These are phyloP conservation scores for Ampelomyces quisqualis DNA, from an alignment of 2,329 filamentous ascomycete species.

Conservation along the genomic window DNA sequence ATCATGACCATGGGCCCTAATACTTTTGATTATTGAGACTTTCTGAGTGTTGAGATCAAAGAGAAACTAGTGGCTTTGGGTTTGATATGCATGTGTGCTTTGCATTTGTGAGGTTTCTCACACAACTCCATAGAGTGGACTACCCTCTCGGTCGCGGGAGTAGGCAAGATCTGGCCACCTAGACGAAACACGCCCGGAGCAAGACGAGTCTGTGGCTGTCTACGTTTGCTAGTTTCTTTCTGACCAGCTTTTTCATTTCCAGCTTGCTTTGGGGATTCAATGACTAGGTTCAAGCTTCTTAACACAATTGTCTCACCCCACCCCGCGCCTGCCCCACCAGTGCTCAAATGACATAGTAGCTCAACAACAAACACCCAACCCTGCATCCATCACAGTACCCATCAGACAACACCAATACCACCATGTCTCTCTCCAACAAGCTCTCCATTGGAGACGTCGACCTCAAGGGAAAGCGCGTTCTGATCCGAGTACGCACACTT, in stretches of 20 bases:
- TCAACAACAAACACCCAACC: slow-evolving; percentile 26
- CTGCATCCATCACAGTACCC: slow-evolving; percentile 18
- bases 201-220: slow-evolving; percentile 3
- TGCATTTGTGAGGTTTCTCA: too few species aligned
- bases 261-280: slow-evolving; percentile 30
- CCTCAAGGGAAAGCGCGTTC: slow-evolving; percentile 95
- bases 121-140: too few species aligned
- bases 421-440: slow-evolving; percentile 98
- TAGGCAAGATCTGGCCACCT: slow-evolving; percentile 7
- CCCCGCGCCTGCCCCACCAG: slow-evolving; percentile 25
- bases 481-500: slow-evolving; percentile 78
- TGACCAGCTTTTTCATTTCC: slow-evolving; percentile 4
- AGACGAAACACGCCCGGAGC: slow-evolving; percentile 8
- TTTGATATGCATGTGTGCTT: too few species aligned
- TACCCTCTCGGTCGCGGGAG: slow-evolving; percentile 31
- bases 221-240: slow-evolving; percentile 14
- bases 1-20: too few species aligned
- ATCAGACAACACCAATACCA: slow-evolving; percentile 9
- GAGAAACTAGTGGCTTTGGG: too few species aligned
- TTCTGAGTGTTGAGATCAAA: too few species aligned
- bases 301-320: slow-evolving; percentile 13
- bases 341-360: slow-evolving; percentile 24
- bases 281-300: slow-evolving; percentile 18
- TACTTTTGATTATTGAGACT: too few species aligned
- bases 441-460: slow-evolving; percentile 95